These are phyloP conservation scores for Dendrocalamus latiflorus DNA, from an alignment of 202 grass and related monocot genomes.

Conservation along the genomic window DNA sequence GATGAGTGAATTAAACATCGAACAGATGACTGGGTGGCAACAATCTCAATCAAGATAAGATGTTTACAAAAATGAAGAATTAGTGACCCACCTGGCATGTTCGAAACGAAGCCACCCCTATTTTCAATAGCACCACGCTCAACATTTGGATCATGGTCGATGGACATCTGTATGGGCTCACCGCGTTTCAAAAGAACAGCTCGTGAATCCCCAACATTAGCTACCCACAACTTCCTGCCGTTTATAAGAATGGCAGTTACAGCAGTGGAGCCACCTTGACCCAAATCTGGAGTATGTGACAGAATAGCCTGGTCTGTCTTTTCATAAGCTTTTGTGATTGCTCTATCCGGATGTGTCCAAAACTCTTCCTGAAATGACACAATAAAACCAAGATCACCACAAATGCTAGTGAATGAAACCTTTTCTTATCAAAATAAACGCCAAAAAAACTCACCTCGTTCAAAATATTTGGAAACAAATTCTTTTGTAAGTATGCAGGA, in stretches of 20 bases:
- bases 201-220: slow-evolving; percentile 75
- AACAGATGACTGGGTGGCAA: not conserved
- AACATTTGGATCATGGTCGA: slow-evolving; percentile 61
- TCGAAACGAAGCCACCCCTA: too few relatives aligned
- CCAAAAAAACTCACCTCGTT: slow-evolving; percentile 40
- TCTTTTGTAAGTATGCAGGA: slow-evolving; percentile 68
- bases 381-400: not conserved
- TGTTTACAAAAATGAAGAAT: not conserved
- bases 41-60: not conserved
- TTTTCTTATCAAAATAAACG: not conserved
- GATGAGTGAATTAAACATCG: not conserved
- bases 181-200: slow-evolving; percentile 75
- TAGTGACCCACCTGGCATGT: slow-evolving; percentile 59
- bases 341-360: slow-evolving; percentile 60
- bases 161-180: slow-evolving; percentile 53
- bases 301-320: slow-evolving; percentile 74
- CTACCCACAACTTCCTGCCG: slow-evolving; percentile 64
- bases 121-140: slow-evolving; percentile 62
- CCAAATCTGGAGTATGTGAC: slow-evolving; percentile 60
- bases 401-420: not conserved
- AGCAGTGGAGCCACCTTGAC: slow-evolving; percentile 72
- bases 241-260: slow-evolving; percentile 80
- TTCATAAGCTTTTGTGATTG: slow-evolving; percentile 63
- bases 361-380: slow-evolving; percentile 58
- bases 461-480: slow-evolving; percentile 75